phyloP scores from a whole-genome alignment of 164 flowering plant species.

The Magnolia officinalis region DNA sequence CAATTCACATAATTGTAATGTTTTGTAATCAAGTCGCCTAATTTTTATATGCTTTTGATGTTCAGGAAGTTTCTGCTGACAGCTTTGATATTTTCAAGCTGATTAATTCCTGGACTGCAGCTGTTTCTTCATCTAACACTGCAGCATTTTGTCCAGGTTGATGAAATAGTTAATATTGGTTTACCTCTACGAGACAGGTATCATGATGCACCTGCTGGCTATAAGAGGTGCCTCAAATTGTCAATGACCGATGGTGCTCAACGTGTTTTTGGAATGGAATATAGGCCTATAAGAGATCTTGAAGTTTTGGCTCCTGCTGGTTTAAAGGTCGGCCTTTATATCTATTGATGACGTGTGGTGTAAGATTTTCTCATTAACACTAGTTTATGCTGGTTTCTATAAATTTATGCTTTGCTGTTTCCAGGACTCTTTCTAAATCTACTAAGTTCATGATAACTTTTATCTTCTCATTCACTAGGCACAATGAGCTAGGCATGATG shows the following conservation, averaged over 20 bases:
- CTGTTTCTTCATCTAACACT: conserved; percentile 11
- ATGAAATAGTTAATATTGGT: conserved; percentile 79
- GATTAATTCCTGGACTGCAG: not conserved
- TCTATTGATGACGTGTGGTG: not conserved
- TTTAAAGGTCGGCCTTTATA: conserved; percentile 51
- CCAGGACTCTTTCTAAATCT: not conserved
- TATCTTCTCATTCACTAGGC: no score
- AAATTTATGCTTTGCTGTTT: not conserved
- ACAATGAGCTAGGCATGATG: no score
- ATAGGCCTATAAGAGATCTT: conserved; percentile 78
- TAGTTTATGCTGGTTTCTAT: not conserved
- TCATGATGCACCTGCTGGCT: conserved; percentile 58
- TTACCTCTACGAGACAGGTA: conserved; percentile 69
- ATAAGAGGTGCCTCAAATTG: conserved; percentile 84
- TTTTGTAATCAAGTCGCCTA: not conserved
- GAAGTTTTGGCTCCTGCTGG: conserved; percentile 79
- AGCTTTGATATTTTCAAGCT: not conserved
- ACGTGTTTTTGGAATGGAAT: conserved; percentile 91
- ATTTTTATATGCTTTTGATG: not conserved
- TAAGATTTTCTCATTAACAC: not conserved
- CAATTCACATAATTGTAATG: not conserved
- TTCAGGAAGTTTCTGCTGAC: not conserved
- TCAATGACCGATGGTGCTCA: conserved; percentile 96
- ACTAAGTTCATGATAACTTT: no score
- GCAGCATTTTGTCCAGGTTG: conserved; percentile 54